Conservation (phyloP, 192 early-diverging fungal species). For the Linderina pennispora region DNA sequence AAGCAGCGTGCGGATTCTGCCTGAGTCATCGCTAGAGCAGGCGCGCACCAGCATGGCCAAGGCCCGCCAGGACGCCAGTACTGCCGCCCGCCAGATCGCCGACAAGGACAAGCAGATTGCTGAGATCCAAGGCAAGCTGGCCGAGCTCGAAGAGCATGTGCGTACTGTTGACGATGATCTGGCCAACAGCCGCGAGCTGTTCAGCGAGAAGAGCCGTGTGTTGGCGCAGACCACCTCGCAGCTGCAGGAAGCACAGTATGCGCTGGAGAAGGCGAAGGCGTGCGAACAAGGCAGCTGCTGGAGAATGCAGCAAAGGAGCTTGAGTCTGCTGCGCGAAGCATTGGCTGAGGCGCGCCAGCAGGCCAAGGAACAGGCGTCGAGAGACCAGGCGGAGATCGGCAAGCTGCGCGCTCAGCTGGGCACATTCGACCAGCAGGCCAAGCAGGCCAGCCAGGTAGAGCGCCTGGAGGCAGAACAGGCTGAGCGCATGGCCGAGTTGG, state of each 20-base stretch:
- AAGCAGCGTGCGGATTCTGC: constrained; percentile 3
- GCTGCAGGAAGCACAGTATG: constrained; percentile 39
- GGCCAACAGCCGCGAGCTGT: constrained; percentile 42
- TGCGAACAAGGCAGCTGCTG: constrained; percentile 15
- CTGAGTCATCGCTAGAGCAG: constrained; percentile 2
- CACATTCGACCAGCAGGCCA: constrained; percentile 16
- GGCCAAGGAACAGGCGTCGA: constrained; percentile 9
- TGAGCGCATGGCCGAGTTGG: constrained; percentile 35
- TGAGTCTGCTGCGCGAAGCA: constrained; percentile 15
- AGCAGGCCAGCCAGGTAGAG: constrained; percentile 18
- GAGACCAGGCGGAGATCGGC: constrained; percentile 9
- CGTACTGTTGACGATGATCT: constrained; percentile 38
- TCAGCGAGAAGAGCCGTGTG: constrained; percentile 40
- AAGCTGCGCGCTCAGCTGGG: constrained; percentile 16
- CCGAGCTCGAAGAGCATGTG: constrained; percentile 28
- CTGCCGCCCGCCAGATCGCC: not conserved
- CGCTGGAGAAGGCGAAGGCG: constrained; percentile 31
- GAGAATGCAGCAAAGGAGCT: no score
- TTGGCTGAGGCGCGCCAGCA: constrained; percentile 17
- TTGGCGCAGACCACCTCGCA: constrained; percentile 26
- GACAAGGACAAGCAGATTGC: constrained; percentile 15
- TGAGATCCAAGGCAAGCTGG: constrained; percentile 9
- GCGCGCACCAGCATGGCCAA: constrained; percentile 7
- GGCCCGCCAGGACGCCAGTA: not conserved
- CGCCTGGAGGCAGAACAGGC: constrained; percentile 28